phyloP scores from a whole-genome alignment of 2,329 filamentous ascomycete genomes.

The Berkeleyomyces basicola region DNA sequence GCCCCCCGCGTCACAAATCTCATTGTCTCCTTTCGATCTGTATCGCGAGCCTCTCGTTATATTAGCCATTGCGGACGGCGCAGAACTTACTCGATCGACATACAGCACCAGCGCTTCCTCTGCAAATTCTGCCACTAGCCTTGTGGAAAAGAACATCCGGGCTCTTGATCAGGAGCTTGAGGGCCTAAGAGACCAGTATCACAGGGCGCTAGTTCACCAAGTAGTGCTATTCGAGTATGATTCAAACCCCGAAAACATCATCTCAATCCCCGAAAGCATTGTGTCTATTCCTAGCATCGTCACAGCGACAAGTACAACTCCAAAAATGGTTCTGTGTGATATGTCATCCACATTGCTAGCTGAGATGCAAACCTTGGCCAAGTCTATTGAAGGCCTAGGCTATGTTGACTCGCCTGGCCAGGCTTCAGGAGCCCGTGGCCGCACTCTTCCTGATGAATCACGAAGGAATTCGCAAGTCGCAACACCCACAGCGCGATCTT shows the following conservation, averaged over 20 bases:
- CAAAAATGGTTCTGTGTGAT: conserved; percentile 61
- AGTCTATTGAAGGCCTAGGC: conserved; percentile 53
- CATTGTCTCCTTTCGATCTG: conserved; percentile 75
- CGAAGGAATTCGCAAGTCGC: conserved; percentile 42
- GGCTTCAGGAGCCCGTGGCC: conserved; percentile 20
- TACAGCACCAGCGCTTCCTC: conserved; percentile 29
- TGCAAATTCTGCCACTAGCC: conserved; percentile 3
- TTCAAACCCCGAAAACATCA: conserved; percentile 28
- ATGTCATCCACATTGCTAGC: conserved; percentile 57
- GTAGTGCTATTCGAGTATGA: conserved; percentile 65
- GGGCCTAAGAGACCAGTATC: conserved; percentile 53
- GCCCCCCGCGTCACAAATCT: conserved; percentile 61
- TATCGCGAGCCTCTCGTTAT: conserved; percentile 73
- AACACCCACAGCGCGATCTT: conserved; percentile 30
- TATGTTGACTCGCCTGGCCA: conserved; percentile 62
- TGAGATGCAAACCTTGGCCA: conserved; percentile 59
- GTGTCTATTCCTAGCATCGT: conserved; percentile 52
- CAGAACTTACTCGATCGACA: conserved; percentile 41
- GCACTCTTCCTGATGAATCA: conserved; percentile 18
- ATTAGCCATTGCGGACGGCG: conserved; percentile 70
- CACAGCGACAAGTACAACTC: conserved; percentile 45
- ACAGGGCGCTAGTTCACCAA: conserved; percentile 61
- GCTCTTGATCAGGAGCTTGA: conserved; percentile 51
- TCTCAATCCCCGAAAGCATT: conserved; percentile 49
- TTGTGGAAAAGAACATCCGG: conserved; percentile 39